Percentiles rank a stretch among this genome's conserved stretches.
These are phyloP conservation scores for Plasmodium gaboni DNA, from an alignment of 169 alveolate species.

Conservation along the genomic window DNA sequence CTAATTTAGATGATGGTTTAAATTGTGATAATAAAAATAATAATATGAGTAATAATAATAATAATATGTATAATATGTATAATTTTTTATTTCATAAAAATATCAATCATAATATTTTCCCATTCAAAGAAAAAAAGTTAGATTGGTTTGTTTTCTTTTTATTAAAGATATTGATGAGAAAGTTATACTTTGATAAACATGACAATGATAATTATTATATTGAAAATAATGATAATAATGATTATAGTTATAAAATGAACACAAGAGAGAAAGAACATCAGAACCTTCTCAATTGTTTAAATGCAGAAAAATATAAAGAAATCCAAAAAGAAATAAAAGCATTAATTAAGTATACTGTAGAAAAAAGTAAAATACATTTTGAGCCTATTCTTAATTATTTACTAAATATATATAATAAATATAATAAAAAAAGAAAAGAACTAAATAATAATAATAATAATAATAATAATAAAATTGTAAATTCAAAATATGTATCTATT, in stretches of 20 bases:
- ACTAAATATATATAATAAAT: conserved; percentile 25
- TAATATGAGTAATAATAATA: neutral
- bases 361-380: conserved; percentile 33
- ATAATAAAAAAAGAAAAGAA: conserved; percentile 16
- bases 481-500: conserved; percentile 10
- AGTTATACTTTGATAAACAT: neutral
- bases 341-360: conserved; percentile 17
- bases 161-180: conserved; percentile 16
- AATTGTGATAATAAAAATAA: neutral
- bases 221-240: too few relatives aligned
- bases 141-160: conserved; percentile 34
- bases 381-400: conserved; percentile 39
- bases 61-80: neutral
- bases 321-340: conserved; percentile 45
- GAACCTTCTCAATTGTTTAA: neutral
- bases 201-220: neutral
- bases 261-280: too few relatives aligned
- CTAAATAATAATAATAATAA: neutral
- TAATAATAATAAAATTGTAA: neutral
- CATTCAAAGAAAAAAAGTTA: neutral
- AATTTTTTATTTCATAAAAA: neutral
- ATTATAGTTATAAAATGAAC: too few relatives aligned
- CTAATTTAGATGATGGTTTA: neutral
- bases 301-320: conserved; percentile 36
- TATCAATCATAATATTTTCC: neutral